Percentiles rank a stretch among this genome's conserved stretches.
phyloP scores from a whole-genome alignment of 176 grass and related monocot genomes.

The Melocanna baccifera region DNA sequence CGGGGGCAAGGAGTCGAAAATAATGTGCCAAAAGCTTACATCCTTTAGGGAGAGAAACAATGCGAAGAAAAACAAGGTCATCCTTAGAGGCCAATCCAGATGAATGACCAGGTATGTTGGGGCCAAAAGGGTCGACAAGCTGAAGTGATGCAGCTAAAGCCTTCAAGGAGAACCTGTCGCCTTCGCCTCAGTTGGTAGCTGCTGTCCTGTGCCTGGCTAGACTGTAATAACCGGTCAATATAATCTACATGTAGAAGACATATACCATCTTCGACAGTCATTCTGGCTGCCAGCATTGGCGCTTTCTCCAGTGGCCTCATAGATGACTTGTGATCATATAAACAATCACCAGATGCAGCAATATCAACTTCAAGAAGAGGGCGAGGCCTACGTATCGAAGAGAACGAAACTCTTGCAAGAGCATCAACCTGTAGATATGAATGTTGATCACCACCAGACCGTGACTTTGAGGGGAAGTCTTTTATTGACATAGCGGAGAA shows the following conservation, averaged over 20 bases:
- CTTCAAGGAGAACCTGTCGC: slow-evolving; percentile 82
- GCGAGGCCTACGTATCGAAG: slow-evolving; percentile 71
- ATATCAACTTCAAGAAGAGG: slow-evolving; percentile 81
- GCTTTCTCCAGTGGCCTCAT: slow-evolving; percentile 74
- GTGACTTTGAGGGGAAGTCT: slow-evolving; percentile 64
- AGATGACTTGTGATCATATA: slow-evolving; percentile 58
- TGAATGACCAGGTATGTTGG: slow-evolving; percentile 61
- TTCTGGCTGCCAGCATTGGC: slow-evolving; percentile 85
- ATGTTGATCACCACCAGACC: slow-evolving; percentile 60
- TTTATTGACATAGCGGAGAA: slow-evolving; percentile 70
- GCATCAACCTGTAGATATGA: slow-evolving; percentile 72
- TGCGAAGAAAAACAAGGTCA: slow-evolving; percentile 79
- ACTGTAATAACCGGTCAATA: slow-evolving; percentile 76
- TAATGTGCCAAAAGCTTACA: slow-evolving; percentile 74
- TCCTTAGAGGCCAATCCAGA: slow-evolving; percentile 66
- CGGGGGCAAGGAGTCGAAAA: slow-evolving; percentile 70
- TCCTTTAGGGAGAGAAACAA: slow-evolving; percentile 88
- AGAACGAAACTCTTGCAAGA: slow-evolving; percentile 68
- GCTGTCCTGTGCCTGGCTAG: slow-evolving; percentile 64
- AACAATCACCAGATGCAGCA: slow-evolving; percentile 42
- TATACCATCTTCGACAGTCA: slow-evolving; percentile 85
- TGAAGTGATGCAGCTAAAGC: slow-evolving; percentile 89
- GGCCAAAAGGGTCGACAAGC: slow-evolving; percentile 89
- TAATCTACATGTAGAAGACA: slow-evolving; percentile 84
- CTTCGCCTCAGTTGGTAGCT: slow-evolving; percentile 71